phyloP scores from a whole-genome alignment of 169 alveolate species.

The Blepharisma undulans region DNA sequence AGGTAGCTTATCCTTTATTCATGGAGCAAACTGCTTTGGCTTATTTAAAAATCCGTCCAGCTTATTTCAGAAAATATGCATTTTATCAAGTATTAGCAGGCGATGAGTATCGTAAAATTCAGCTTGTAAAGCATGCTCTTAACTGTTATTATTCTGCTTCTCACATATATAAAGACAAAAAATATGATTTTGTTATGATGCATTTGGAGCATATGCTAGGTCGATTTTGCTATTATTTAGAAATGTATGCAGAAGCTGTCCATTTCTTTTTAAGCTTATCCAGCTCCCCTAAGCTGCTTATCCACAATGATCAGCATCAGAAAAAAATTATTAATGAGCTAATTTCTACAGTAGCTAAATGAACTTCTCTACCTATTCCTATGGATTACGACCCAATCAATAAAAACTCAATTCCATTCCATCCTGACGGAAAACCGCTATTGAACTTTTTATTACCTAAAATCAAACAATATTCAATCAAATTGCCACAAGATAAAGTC shows the following conservation, averaged over 20 bases:
- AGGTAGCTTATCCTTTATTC: not conserved
- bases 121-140: conserved; percentile 12
- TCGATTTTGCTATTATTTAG: conserved; percentile 13
- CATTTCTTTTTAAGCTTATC: not conserved
- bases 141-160: conserved; percentile 26
- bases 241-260: conserved; percentile 18
- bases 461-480: not conserved
- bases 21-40: conserved; percentile 29
- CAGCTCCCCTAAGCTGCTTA: not conserved
- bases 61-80: conserved; percentile 18
- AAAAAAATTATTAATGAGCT: conserved; percentile 10
- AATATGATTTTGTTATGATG: not conserved
- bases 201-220: conserved; percentile 35
- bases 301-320: conserved; percentile 2
- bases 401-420: not conserved
- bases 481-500: conserved; percentile 12
- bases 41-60: not conserved
- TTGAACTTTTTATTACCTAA: conserved; percentile 11
- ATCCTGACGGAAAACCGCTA: conserved; percentile 19
- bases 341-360: not conserved
- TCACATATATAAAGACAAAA: conserved; percentile 10
- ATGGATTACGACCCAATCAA: conserved; percentile 17
- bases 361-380: conserved; percentile 23
- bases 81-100: conserved; percentile 31
- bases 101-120: conserved; percentile 27